Conservation (phyloP, 352 stramenopile species). For the Pythium phragmitis region DNA sequence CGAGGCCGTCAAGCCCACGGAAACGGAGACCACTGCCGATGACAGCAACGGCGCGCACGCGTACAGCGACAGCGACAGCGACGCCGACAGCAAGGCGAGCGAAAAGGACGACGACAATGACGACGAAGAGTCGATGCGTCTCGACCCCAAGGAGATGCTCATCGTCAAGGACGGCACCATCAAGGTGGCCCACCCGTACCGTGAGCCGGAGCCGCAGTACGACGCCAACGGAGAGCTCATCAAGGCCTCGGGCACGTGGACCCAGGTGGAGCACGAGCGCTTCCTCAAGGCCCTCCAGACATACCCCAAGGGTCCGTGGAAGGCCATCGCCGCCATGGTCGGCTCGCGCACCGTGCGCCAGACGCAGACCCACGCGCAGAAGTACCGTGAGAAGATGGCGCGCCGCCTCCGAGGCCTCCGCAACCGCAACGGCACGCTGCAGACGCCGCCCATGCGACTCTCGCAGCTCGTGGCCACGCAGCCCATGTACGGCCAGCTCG, state of each 20-base stretch:
- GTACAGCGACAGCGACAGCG: slow-evolving; percentile 14
- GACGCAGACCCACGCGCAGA: slow-evolving; percentile 69
- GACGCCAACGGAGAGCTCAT: slow-evolving; percentile 55
- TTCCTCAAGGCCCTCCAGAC: slow-evolving; percentile 59
- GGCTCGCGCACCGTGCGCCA: slow-evolving; percentile 63
- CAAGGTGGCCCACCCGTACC: slow-evolving; percentile 58
- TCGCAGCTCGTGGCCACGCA: slow-evolving; percentile 21
- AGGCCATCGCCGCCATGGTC: slow-evolving; percentile 63
- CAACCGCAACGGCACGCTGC: slow-evolving; percentile 59
- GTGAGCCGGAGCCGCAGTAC: slow-evolving; percentile 56
- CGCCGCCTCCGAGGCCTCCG: slow-evolving; percentile 58
- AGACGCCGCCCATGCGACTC: slow-evolving; percentile 32
- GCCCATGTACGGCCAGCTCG: slow-evolving; percentile 25
- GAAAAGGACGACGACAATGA: slow-evolving; percentile 26
- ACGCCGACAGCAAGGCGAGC: slow-evolving; percentile 20
- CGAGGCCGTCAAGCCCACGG: slow-evolving; percentile 6
- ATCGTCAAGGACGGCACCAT: slow-evolving; percentile 75
- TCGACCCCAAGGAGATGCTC: slow-evolving; percentile 74
- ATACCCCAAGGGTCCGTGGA: slow-evolving; percentile 65
- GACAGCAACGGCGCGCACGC: not conserved
- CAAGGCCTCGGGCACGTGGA: slow-evolving; percentile 61
- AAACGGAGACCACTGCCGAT: not conserved
- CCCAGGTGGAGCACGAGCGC: slow-evolving; percentile 52
- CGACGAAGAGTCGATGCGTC: slow-evolving; percentile 36
- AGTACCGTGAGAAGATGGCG: slow-evolving; percentile 64